phyloP scores from a whole-genome alignment of 176 grass and related monocot genomes.

The Oryza glumipatula region DNA sequence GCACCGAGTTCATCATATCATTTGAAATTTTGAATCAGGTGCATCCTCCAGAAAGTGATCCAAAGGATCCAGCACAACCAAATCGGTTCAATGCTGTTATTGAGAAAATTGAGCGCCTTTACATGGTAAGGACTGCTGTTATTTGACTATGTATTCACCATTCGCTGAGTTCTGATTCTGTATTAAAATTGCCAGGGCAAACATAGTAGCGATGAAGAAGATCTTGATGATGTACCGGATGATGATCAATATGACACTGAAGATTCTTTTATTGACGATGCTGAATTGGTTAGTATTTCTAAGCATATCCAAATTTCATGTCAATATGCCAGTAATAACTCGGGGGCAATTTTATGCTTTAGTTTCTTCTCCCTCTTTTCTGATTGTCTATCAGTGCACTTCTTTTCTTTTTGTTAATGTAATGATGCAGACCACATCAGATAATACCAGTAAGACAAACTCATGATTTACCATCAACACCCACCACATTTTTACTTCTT shows the following conservation, averaged over 20 bases:
- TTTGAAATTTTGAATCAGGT: slow-evolving; percentile 47
- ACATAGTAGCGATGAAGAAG: slow-evolving; percentile 97
- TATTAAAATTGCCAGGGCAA: slow-evolving; percentile 67
- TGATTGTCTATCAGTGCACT: neutral
- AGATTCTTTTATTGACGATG: slow-evolving; percentile 99
- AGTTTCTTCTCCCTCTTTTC: slow-evolving; percentile 25
- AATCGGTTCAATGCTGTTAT: slow-evolving; percentile 97
- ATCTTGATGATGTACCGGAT: slow-evolving; percentile 82
- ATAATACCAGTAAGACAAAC: slow-evolving; percentile 5
- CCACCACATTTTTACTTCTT: slow-evolving; percentile 16
- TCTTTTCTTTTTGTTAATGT: slow-evolving; percentile 22
- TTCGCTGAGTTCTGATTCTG: slow-evolving; percentile 29
- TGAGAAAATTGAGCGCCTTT: slow-evolving; percentile 98
- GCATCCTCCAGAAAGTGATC: slow-evolving; percentile 67
- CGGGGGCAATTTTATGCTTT: neutral
- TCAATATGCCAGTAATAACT: neutral
- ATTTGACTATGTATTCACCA: neutral
- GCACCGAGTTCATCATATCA: slow-evolving; percentile 16
- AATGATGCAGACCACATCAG: slow-evolving; percentile 20
- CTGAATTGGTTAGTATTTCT: slow-evolving; percentile 80
- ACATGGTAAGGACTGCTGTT: slow-evolving; percentile 66
- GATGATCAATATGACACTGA: slow-evolving; percentile 99
- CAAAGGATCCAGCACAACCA: slow-evolving; percentile 63
- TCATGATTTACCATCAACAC: slow-evolving; percentile 4
- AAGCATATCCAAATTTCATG: neutral